phyloP scores from a whole-genome alignment of 2,329 filamentous ascomycete genomes.

The Xylariales sp. region DNA sequence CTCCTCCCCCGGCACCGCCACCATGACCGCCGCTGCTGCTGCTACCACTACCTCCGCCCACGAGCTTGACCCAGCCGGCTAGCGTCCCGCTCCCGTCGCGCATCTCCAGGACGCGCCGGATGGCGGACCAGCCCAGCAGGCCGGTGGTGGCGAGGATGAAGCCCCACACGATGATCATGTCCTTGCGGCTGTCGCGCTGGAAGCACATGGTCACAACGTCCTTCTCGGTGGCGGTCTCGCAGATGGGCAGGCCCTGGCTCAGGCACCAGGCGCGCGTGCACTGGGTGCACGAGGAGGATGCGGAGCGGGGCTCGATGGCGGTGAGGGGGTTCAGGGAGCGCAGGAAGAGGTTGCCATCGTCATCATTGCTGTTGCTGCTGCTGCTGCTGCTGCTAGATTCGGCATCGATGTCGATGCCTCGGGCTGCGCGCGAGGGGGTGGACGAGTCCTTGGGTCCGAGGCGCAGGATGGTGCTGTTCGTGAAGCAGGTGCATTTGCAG shows the following conservation, averaged over 20 bases:
- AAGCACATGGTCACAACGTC: conserved; percentile 62
- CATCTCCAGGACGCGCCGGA: conserved; percentile 42
- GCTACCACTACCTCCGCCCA: too few species aligned
- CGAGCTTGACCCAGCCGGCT: too few species aligned
- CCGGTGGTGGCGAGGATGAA: conserved; percentile 58
- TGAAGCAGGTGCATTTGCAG: conserved; percentile 68
- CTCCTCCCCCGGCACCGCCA: too few species aligned
- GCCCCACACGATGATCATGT: conserved; percentile 61
- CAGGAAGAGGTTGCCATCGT: too few species aligned
- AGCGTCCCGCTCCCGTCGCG: too few species aligned
- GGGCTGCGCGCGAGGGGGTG: too few species aligned
- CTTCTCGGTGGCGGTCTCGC: conserved; percentile 56
- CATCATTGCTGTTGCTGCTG: conserved; percentile 12
- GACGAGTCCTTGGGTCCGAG: conserved; percentile 42
- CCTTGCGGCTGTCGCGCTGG: conserved; percentile 63
- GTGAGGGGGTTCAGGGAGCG: conserved; percentile 15
- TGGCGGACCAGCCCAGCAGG: conserved; percentile 55
- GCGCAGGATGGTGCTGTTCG: conserved; percentile 64
- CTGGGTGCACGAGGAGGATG: conserved; percentile 49
- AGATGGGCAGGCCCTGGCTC: conserved; percentile 55
- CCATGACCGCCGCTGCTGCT: too few species aligned
- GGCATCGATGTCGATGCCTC: conserved; percentile 15
- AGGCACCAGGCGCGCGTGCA: conserved; percentile 65
- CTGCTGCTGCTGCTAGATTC: conserved; percentile 8
- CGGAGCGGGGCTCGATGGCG: conserved; percentile 20